These are phyloP conservation scores for Kwoniella dejecticola DNA, from an alignment of 768 basidiomycete species.

Conservation along the genomic window DNA sequence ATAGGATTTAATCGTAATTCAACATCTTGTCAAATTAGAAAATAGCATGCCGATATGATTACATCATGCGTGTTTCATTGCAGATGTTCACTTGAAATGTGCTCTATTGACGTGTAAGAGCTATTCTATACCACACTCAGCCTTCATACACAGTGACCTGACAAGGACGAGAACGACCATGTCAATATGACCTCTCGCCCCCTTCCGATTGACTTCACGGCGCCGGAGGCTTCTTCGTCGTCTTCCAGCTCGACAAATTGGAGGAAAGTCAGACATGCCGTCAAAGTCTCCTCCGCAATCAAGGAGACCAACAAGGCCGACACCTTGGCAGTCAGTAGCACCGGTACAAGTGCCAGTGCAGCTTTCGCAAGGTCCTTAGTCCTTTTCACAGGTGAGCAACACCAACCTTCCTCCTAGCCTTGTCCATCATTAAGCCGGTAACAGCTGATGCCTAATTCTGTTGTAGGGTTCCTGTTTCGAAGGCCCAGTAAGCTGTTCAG, in stretches of 20 bases:
- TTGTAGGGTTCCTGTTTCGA: constrained; percentile 49
- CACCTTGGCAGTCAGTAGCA: constrained; percentile 27
- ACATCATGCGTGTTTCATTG: too few relatives aligned
- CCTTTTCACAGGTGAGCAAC: constrained; percentile 41
- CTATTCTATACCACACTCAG: too few relatives aligned
- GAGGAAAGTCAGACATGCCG: constrained; percentile 14
- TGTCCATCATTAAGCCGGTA: not conserved
- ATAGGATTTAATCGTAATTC: too few relatives aligned
- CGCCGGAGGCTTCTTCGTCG: not conserved
- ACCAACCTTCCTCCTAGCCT: too few relatives aligned
- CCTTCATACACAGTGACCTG: too few relatives aligned
- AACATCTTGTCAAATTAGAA: too few relatives aligned
- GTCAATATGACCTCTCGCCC: constrained; percentile 6
- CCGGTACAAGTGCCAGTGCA: constrained; percentile 43
- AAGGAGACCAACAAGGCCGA: constrained; percentile 11
- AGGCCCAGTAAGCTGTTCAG: constrained; percentile 52
- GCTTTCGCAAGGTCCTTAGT: constrained; percentile 48
- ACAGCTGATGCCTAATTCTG: not conserved
- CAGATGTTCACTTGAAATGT: too few relatives aligned
- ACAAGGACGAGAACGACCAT: too few relatives aligned
- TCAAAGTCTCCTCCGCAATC: constrained; percentile 8
- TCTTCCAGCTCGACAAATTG: constrained; percentile 15
- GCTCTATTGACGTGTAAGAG: too few relatives aligned
- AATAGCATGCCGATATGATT: too few relatives aligned
- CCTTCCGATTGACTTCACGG: constrained; percentile 9